Evolutionary conservation across 352 stramenopile genomes (phyloP), one percentile per base, ranked within the genome.

Genomic region (Globisporangium echinulatum): DNA sequence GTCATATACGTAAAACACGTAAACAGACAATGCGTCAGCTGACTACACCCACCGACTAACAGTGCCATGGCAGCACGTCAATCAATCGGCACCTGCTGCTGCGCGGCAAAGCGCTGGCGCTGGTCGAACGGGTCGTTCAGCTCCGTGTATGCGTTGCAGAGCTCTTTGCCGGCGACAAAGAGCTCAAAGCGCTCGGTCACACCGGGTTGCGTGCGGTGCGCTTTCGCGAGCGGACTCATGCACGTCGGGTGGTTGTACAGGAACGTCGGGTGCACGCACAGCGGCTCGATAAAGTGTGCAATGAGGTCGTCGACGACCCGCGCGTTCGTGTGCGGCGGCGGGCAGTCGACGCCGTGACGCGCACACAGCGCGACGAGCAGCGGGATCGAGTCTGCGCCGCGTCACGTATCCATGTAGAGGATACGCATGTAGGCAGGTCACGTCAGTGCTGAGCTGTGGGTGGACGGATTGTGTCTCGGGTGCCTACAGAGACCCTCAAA

Each of bases 101-200:
- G 97, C 42, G 97, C 85, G 44, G 94, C 79, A 67, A 99, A 99
- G 19, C 97, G 89, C 61, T 94, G 76, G 56, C 97, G 93, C 76
- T 99, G 97, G 49, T 98, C 92, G 52, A 96, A 90, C 44, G 97
- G 97, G 63, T 99, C 94, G 75, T 99, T 99, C 48, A 99, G 90
- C 77, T 99, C 97, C 36, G 96, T 99, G 80, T 99, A 99, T 5
- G 97, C 97, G 74, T 99, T 99, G 63, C 91, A 97, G 38, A 99
- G 78, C 83, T 99, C 88, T 64, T 95, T 97, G 59, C 77, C 91
- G 39, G 89, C 92, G 40, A 98, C 94, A 71, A 99, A 99, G 36
- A 99, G 78, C 82, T 99, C 97, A 66, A 99, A 99, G 43, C 97
- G 85, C 74, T 99, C 97, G 4, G 96, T 99, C 59, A 99, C 74